These are phyloP conservation scores for Phaeomoniella chlamydospora DNA, from an alignment of 2,329 filamentous ascomycete species.

Conservation along the genomic window DNA sequence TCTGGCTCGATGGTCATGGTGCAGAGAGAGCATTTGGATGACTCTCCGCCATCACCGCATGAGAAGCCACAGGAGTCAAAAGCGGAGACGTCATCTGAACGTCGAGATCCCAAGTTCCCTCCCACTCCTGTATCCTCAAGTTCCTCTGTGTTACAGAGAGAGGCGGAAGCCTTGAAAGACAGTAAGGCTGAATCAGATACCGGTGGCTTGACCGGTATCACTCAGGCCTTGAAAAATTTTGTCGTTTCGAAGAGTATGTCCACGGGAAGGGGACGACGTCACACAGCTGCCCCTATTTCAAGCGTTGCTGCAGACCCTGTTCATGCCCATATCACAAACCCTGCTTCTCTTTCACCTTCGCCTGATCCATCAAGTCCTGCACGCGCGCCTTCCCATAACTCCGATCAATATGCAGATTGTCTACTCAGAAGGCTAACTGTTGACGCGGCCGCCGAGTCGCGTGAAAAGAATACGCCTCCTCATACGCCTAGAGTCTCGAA, in stretches of 20 bases:
- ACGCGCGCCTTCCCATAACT: conserved; percentile 5
- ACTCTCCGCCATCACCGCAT: conserved; percentile 14
- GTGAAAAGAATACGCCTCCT: conserved; percentile 77
- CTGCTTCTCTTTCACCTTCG: conserved; percentile 39
- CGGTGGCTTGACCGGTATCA: conserved; percentile 22
- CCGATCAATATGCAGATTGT: conserved; percentile 13
- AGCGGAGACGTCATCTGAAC: conserved; percentile 14
- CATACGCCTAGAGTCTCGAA: conserved; percentile 83
- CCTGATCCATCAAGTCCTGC: conserved; percentile 34
- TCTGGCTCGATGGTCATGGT: conserved; percentile 27
- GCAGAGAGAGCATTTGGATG: conserved; percentile 20
- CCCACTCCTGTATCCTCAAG: conserved; percentile 28
- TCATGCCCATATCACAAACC: conserved; percentile 54
- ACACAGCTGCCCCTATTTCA: conserved; percentile 43
- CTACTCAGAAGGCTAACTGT: conserved; percentile 61
- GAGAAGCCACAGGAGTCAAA: conserved; percentile 10
- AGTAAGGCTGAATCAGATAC: conserved; percentile 21
- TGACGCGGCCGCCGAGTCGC: conserved; percentile 44
- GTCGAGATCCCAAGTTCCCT: conserved; percentile 20
- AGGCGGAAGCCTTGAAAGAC: conserved; percentile 25
- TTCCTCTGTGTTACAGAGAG: conserved; percentile 27
- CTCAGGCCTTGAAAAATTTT: conserved; percentile 28
- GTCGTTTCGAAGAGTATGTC: conserved; percentile 21
- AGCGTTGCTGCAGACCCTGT: conserved; percentile 51
- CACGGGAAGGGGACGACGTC: conserved; percentile 23